These are phyloP conservation scores for Gliomastix tumulicola DNA, from an alignment of 2,329 filamentous ascomycete species.

Conservation along the genomic window DNA sequence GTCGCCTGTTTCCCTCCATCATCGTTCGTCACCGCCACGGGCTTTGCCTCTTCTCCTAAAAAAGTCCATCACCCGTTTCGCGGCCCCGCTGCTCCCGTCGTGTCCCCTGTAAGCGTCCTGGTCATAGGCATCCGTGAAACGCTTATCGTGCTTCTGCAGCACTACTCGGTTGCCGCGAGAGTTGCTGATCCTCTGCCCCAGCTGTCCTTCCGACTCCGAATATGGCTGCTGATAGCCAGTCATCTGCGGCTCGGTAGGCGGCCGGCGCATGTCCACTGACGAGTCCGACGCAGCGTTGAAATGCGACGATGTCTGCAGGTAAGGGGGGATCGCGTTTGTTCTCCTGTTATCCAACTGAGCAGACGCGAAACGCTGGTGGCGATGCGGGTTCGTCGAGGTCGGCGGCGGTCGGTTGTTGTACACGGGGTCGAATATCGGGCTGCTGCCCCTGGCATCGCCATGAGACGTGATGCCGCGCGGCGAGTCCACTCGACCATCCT, in stretches of 20 bases:
- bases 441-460: slow-evolving; percentile 25
- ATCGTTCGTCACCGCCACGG: slow-evolving; percentile 53
- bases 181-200: slow-evolving; percentile 27
- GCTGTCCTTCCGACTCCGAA: slow-evolving; percentile 33
- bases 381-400: slow-evolving; percentile 24
- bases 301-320: slow-evolving; percentile 35
- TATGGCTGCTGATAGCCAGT: slow-evolving; percentile 34
- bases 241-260: slow-evolving; percentile 27
- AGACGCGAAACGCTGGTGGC: slow-evolving; percentile 32
- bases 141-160: slow-evolving; percentile 78
- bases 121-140: slow-evolving; percentile 86
- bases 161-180: slow-evolving; percentile 42
- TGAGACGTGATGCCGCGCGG: slow-evolving; percentile 23
- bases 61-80: slow-evolving; percentile 95
- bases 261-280: slow-evolving; percentile 40
- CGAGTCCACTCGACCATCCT: slow-evolving; percentile 28
- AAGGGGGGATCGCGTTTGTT: slow-evolving; percentile 36
- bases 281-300: slow-evolving; percentile 47
- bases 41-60: slow-evolving; percentile 83
- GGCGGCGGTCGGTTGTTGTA: slow-evolving; percentile 22
- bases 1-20: too few species aligned
- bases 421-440: slow-evolving; percentile 30
- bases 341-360: slow-evolving; percentile 28
- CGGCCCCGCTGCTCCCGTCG: slow-evolving; percentile 78
- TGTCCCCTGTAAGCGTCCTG: slow-evolving; percentile 60